Conservation (phyloP, 495 filamentous ascomycete genomes). For the Trypethelium eluteriae region DNA sequence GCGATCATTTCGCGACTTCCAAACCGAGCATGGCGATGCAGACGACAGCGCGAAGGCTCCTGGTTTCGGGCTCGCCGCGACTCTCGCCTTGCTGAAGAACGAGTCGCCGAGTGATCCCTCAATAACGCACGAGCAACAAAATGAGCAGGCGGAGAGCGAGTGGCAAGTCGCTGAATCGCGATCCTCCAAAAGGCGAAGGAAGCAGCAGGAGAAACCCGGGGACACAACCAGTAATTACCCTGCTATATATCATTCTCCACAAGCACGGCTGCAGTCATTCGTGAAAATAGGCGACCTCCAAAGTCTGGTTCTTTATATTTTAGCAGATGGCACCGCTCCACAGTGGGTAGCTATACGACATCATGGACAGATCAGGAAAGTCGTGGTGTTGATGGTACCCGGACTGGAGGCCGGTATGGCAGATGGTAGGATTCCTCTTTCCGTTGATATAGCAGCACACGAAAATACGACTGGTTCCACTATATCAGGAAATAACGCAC, state of each 20-base stretch:
- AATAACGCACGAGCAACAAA: background rate
- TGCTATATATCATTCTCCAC: constrained; percentile 14
- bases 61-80: constrained; percentile 24
- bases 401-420: constrained; percentile 89
- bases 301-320: constrained; percentile 73
- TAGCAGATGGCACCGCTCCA: constrained; percentile 74
- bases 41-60: background rate
- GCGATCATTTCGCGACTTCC: constrained; percentile 18
- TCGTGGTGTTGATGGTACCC: constrained; percentile 89
- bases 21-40: background rate
- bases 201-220: constrained; percentile 18
- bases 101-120: background rate
- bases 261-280: constrained; percentile 56
- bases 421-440: constrained; percentile 49
- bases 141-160: constrained; percentile 17
- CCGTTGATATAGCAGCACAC: background rate
- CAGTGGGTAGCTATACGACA: constrained; percentile 81
- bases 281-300: constrained; percentile 76
- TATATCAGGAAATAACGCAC: background rate
- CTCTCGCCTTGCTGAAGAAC: constrained; percentile 23
- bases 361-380: constrained; percentile 66
- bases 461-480: background rate
- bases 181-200: constrained; percentile 25
- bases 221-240: constrained; percentile 12
- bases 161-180: constrained; percentile 26